Percentiles rank a stretch among this genome's conserved stretches.
These are phyloP conservation scores for Xylaria polymorpha DNA, from an alignment of 2,329 filamentous ascomycete genomes.

Conservation along the genomic window DNA sequence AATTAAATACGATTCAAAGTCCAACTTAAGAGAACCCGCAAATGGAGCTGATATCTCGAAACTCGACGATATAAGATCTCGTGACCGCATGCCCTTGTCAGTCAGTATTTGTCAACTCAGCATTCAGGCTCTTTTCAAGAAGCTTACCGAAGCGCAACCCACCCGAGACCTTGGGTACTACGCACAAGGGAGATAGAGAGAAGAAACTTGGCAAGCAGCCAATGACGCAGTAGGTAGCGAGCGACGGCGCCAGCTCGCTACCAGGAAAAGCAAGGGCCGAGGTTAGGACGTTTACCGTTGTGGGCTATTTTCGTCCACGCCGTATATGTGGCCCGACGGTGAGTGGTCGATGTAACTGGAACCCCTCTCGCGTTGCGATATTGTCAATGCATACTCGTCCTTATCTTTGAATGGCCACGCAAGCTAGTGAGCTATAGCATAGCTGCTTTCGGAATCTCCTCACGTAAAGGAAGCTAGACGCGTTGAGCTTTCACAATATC, in stretches of 20 bases:
- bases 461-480: neutral
- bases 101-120: constrained; percentile 34
- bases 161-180: constrained; percentile 2
- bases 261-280: constrained; percentile 15
- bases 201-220: constrained; percentile 17
- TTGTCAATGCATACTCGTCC: neutral
- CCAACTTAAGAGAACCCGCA: neutral
- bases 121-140: constrained; percentile 36
- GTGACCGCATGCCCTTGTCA: neutral
- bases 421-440: constrained; percentile 8
- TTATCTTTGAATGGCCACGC: neutral
- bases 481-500: constrained; percentile 6
- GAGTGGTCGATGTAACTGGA: constrained; percentile 11
- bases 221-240: constrained; percentile 7
- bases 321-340: neutral
- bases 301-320: constrained; percentile 24
- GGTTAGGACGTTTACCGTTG: constrained; percentile 10
- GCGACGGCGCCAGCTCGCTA: constrained; percentile 23
- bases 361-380: constrained; percentile 1
- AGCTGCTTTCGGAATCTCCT: constrained; percentile 8
- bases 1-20: constrained; percentile 26
- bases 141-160: constrained; percentile 21
- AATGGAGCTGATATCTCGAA: neutral
- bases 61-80: neutral
- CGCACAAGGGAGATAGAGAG: constrained; percentile 5